Evolutionary conservation across 108 stramenopile species (phyloP).

Genomic region (Thalassiosira profunda): DNA sequence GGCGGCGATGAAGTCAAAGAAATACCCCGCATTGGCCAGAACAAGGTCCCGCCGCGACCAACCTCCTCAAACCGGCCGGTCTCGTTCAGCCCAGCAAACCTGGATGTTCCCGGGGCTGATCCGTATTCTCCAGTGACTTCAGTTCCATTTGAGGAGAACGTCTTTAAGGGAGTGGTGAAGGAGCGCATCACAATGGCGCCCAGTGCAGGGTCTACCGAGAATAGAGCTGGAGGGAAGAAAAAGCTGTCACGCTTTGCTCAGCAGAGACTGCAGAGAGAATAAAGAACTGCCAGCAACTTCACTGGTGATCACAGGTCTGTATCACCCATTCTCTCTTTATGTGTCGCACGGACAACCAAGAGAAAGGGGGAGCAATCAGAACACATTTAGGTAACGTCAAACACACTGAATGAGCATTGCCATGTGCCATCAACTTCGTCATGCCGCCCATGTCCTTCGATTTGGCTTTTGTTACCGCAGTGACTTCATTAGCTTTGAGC

Average conservation of each 20-base stretch:
- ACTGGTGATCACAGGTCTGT: neutral
- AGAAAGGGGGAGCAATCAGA: too few species aligned
- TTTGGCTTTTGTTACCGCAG: neutral
- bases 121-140: conserved; percentile 16
- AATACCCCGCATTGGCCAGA: conserved; percentile 33
- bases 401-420: too few species aligned
- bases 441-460: neutral
- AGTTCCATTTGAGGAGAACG: conserved; percentile 38
- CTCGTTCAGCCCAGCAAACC: neutral
- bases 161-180: conserved; percentile 45
- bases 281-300: neutral
- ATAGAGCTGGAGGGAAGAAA: conserved; percentile 8
- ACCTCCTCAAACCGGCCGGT: neutral
- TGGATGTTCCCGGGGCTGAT: neutral
- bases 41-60: conserved; percentile 33
- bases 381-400: too few species aligned
- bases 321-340: too few species aligned
- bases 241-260: conserved; percentile 48
- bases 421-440: neutral
- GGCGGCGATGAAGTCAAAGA: conserved; percentile 34
- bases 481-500: too few species aligned
- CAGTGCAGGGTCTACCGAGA: neutral
- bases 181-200: conserved; percentile 13
- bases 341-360: too few species aligned
- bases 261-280: conserved; percentile 27